phyloP scores from a whole-genome alignment of 2,329 filamentous ascomycete genomes.

The Aspergillus novoparasiticus region DNA sequence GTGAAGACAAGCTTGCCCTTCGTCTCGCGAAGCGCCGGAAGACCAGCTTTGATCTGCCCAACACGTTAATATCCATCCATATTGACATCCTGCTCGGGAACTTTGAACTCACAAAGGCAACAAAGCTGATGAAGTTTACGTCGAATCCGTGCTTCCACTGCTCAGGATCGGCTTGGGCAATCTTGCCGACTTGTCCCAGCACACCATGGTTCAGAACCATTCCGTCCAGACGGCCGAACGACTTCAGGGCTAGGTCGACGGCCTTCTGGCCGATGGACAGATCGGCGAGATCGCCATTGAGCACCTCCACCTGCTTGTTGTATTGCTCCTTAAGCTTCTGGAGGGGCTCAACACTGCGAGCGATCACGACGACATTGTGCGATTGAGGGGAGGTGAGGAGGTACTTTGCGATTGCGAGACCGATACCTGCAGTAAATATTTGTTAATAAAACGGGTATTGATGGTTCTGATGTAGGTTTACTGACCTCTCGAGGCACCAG shows the following conservation, averaged over 20 bases:
- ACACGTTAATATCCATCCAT: neutral
- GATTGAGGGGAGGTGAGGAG: constrained; percentile 54
- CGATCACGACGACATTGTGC: constrained; percentile 61
- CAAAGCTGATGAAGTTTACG: constrained; percentile 81
- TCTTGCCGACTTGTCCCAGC: constrained; percentile 71
- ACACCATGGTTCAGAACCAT: constrained; percentile 87
- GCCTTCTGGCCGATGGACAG: constrained; percentile 60
- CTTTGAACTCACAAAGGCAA: constrained; percentile 69
- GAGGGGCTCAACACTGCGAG: constrained; percentile 58
- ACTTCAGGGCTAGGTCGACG: constrained; percentile 64
- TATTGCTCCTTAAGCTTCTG: constrained; percentile 57
- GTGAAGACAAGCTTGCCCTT: constrained; percentile 41
- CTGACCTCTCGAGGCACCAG: constrained; percentile 9
- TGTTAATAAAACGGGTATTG: constrained; percentile 1
- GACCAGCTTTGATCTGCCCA: constrained; percentile 32
- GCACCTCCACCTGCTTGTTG: constrained; percentile 56
- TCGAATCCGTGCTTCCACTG: constrained; percentile 79
- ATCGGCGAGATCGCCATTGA: constrained; percentile 62
- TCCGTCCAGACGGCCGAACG: constrained; percentile 75
- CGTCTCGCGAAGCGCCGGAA: constrained; percentile 35
- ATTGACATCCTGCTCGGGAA: constrained; percentile 5
- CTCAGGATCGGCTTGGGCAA: constrained; percentile 68
- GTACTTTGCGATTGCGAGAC: constrained; percentile 61
- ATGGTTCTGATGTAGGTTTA: neutral
- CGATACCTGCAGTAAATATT: constrained; percentile 53